Evolutionary conservation across 2,329 filamentous ascomycete genomes (phyloP), one percentile per base, ranked within the genome.

Genomic region (Claviceps spartinae): DNA sequence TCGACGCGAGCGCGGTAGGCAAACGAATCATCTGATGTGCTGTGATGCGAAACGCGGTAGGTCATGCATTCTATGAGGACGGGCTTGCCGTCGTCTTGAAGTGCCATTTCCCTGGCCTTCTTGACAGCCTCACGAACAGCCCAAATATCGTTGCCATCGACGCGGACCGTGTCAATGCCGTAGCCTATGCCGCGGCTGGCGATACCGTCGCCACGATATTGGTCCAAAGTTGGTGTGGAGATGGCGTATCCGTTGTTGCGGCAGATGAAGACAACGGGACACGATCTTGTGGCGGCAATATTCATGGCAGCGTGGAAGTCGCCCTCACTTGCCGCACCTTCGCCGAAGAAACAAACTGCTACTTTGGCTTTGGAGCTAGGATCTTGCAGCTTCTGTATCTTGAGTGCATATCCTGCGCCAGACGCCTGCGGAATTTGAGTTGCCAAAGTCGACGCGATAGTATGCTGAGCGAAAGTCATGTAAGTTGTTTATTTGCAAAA

Each of bases 41-140:
- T 95, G 71, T 98, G 93, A 65, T 98, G 89, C 6, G 87, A 91
- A 44, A 97, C 90, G n/a, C 93, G 88, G 69, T 98, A 98, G 24
- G 87, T 91, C 87, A 98, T 95, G 52, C 89, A 89, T 69, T 98
- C 93, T 42, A 98, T 85, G 7, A 98, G 72, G 0, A 98, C 79
- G 0, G 88, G 89, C 56, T 79, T 81, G 4, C 88, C 86, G n/a
- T 87, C 88, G 44, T 87, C 82, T 52, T 85, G 73, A 3, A 97
- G 75, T 0, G 91, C 90, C 62, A 91, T 79, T 48, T 79, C 76
- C 2, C 90, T 79, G 0, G 93, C 93, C 64, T 79, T 78, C 62
- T 80, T 81, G 24, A 86, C 93, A 0, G 82, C 88, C 67, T 89
- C 85, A 42, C 86, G 77, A 0, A 95, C 88, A 1, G 90, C 89